phyloP scores from a whole-genome alignment of 495 filamentous ascomycete species.

The Xylaria scruposa region DNA sequence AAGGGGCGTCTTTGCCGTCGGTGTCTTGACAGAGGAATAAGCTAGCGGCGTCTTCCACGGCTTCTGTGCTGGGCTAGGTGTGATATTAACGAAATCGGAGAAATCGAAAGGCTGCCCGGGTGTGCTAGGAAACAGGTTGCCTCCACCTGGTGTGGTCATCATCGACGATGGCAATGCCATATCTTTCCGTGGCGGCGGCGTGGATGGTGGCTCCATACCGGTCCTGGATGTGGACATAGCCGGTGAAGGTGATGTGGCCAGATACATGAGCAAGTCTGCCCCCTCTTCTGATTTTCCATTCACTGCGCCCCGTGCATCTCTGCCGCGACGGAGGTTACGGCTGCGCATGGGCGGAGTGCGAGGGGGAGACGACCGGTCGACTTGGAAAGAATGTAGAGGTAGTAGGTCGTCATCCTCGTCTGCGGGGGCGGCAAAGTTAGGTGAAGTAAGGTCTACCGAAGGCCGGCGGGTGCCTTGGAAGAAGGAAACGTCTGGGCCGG shows the following conservation, averaged over 20 bases:
- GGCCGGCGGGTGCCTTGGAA: slow-evolving; percentile 64
- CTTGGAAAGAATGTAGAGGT: slow-evolving; percentile 75
- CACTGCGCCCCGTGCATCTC: slow-evolving; percentile 41
- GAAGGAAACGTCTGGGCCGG: slow-evolving; percentile 71
- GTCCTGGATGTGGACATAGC: slow-evolving; percentile 55
- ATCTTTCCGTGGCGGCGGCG: slow-evolving; percentile 78
- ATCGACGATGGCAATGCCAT: slow-evolving; percentile 82
- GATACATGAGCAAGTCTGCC: slow-evolving; percentile 87
- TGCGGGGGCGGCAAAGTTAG: slow-evolving; percentile 66
- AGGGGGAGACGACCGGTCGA: slow-evolving; percentile 74
- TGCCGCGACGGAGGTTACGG: slow-evolving; percentile 48
- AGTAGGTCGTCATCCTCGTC: slow-evolving; percentile 84
- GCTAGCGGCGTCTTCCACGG: slow-evolving; percentile 74
- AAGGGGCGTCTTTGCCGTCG: slow-evolving; percentile 49
- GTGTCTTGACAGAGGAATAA: slow-evolving; percentile 37
- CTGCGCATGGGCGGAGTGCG: slow-evolving; percentile 77
- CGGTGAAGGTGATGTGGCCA: slow-evolving; percentile 91
- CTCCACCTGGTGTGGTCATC: slow-evolving; percentile 84
- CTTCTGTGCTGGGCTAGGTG: slow-evolving; percentile 90
- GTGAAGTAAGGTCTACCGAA: slow-evolving; percentile 68
- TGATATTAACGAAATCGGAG: slow-evolving; percentile 95
- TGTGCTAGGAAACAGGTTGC: slow-evolving; percentile 64
- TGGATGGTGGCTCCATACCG: slow-evolving; percentile 76
- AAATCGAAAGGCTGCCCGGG: slow-evolving; percentile 84
- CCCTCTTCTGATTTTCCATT: slow-evolving; percentile 69